phyloP scores from a whole-genome alignment of 305 asterid genomes.

The Galium porrigens region DNA sequence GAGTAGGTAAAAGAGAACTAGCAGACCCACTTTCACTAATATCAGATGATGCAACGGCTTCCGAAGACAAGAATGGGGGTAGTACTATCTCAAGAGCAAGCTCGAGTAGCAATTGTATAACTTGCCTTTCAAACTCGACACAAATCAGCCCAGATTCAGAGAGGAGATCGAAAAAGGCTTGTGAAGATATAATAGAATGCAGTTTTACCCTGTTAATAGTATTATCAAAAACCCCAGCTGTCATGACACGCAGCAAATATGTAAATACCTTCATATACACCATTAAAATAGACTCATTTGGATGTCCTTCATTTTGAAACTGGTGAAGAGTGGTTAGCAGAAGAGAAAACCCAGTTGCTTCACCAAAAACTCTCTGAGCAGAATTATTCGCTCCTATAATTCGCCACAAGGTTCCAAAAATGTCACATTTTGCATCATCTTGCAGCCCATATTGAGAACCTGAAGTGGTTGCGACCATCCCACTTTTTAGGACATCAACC shows the following conservation, averaged over 20 bases:
- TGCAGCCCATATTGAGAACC: conserved; percentile 73
- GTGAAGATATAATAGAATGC: conserved; percentile 56
- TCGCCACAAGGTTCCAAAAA: conserved; percentile 88
- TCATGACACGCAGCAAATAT: conserved; percentile 70
- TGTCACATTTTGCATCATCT: conserved; percentile 78
- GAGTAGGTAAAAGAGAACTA: conserved; percentile 49
- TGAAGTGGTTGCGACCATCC: conserved; percentile 74
- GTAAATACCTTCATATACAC: conserved; percentile 51
- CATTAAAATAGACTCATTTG: conserved; percentile 29
- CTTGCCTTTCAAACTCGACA: conserved; percentile 86
- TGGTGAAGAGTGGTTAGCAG: conserved; percentile 75
- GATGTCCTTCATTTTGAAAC: conserved; percentile 53
- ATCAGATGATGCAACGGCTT: conserved; percentile 32
- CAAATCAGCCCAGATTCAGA: conserved; percentile 74
- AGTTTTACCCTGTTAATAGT: conserved; percentile 68
- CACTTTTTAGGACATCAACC: conserved; percentile 85
- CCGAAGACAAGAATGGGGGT: conserved; percentile 69
- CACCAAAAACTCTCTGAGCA: conserved; percentile 98
- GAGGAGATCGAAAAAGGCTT: conserved; percentile 75
- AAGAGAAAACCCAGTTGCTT: conserved; percentile 95
- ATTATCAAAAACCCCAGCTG: conserved; percentile 69
- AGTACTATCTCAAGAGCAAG: conserved; percentile 80
- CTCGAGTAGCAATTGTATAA: conserved; percentile 75
- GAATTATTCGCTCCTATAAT: conserved; percentile 60
- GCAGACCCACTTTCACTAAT: conserved; percentile 37